These are phyloP conservation scores for Tremella fuciformis DNA, from an alignment of 768 basidiomycete species.

Conservation along the genomic window DNA sequence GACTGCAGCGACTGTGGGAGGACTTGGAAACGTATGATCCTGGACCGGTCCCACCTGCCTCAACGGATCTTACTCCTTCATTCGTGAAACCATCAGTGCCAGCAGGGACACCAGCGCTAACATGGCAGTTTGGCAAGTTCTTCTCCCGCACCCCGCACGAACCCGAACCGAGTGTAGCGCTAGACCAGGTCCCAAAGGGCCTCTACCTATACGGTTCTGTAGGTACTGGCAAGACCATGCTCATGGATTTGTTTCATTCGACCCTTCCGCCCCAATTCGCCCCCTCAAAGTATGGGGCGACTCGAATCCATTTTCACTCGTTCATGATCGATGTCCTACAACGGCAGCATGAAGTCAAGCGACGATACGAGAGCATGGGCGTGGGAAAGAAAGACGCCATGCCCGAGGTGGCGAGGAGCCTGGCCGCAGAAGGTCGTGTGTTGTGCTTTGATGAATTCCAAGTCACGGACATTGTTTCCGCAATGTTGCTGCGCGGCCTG, in stretches of 20 bases:
- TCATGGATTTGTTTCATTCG: slow-evolving; percentile 96
- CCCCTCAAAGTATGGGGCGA: slow-evolving; percentile 27
- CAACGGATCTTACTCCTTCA: slow-evolving; percentile 34
- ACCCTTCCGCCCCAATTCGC: slow-evolving; percentile 58
- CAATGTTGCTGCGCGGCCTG: slow-evolving; percentile 91
- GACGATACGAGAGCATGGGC: slow-evolving; percentile 55
- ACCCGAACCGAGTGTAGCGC: slow-evolving; percentile 49
- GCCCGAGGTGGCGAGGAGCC: slow-evolving; percentile 76
- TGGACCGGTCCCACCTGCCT: slow-evolving; percentile 59
- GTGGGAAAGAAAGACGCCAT: slow-evolving; percentile 74
- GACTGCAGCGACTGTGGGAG: slow-evolving; percentile 75
- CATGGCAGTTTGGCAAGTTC: slow-evolving; percentile 31
- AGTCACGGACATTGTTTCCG: slow-evolving; percentile 96
- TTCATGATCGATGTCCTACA: slow-evolving; percentile 99
- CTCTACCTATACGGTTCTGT: slow-evolving; percentile 95
- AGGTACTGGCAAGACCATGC: slow-evolving; percentile 91
- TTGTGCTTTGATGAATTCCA: slow-evolving; percentile 99
- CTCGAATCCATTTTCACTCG: slow-evolving; percentile 91
- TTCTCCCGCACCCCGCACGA: slow-evolving; percentile 17
- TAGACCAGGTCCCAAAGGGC: slow-evolving; percentile 69
- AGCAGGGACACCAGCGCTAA: not conserved
- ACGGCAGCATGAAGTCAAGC: slow-evolving; percentile 54
- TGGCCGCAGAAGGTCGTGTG: slow-evolving; percentile 78
- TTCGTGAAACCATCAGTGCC: slow-evolving; percentile 24
- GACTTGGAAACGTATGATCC: slow-evolving; percentile 68